Evolutionary conservation across 176 grass and related monocot genomes (phyloP).

Genomic region (Thalia dealbata): DNA sequence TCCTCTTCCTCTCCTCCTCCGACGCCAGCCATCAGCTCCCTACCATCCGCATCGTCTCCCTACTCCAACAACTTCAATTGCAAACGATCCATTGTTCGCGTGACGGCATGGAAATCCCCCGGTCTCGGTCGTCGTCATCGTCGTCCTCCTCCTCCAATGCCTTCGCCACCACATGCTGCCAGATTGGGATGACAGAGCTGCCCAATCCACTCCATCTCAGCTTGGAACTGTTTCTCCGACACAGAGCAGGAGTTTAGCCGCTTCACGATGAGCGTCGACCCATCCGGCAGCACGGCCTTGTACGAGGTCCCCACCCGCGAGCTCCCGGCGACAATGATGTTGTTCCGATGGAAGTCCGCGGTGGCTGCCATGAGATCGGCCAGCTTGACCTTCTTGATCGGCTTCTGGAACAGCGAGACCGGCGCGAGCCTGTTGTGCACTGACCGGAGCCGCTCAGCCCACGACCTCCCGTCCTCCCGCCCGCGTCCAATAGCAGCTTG

Average conservation of each 20-base stretch:
- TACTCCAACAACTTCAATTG: too few relatives aligned
- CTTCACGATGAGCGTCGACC: slow-evolving; percentile 13
- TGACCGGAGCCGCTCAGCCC: slow-evolving; percentile 14
- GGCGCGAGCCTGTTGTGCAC: slow-evolving; percentile 15
- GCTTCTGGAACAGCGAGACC: slow-evolving; percentile 16
- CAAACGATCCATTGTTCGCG: too few relatives aligned
- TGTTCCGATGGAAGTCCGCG: slow-evolving; percentile 7
- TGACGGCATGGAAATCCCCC: too few relatives aligned
- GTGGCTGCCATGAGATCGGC: slow-evolving; percentile 16
- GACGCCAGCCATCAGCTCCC: too few relatives aligned
- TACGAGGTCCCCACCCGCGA: slow-evolving; percentile 8
- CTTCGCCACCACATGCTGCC: too few relatives aligned
- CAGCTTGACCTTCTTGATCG: slow-evolving; percentile 19
- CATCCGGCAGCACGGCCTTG: slow-evolving; percentile 9
- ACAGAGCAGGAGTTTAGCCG: background rate
- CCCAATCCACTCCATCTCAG: slow-evolving; percentile 68
- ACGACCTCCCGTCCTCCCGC: background rate
- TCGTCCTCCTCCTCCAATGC: too few relatives aligned
- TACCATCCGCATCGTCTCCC: too few relatives aligned
- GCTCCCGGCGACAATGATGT: slow-evolving; percentile 14
- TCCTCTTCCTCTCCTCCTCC: too few relatives aligned
- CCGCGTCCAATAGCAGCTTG: background rate
- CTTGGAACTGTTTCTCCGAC: slow-evolving; percentile 37
- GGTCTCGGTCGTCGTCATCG: too few relatives aligned
- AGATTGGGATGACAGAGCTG: slow-evolving; percentile 87